Evolutionary conservation across 2,329 filamentous ascomycete genomes (phyloP), one percentile per base, ranked within the genome.

Genomic region (Colletotrichum kahawae): DNA sequence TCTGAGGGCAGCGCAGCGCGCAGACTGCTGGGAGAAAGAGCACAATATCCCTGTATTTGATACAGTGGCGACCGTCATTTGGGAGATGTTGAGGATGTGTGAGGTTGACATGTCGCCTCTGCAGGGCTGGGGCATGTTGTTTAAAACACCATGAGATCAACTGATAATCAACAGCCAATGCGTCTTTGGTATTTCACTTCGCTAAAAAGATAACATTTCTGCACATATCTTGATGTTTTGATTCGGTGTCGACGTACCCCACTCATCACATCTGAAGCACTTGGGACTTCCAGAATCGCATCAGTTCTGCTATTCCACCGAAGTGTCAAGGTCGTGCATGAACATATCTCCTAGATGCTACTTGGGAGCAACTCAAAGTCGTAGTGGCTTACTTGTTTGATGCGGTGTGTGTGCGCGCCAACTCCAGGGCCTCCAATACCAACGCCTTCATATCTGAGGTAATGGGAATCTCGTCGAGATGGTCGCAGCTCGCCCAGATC

Each of bases 21-120:
- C 81, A 2, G 77, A 74, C 12, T 43, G 79, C 18, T 87, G 85
- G 86, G 86, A 88, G 76, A 67, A 62, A 18, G 78, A 80, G 73
- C 74, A 84, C 70, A 79, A 79, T 1, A 63, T 87, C 5, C 78
- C 80, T 4, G 83, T 87, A 7, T 80, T 86, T 24, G 86, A 88
- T 79, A 85, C 84, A 1, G 84, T 87, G 12, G 81, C 83, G 0
- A 86, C 84, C 2, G 84, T 87, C 5, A 77, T 87, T 4, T 85
- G 83, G 82, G 84, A 84, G 70, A 84, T 86, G 82, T 77, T 86
- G 70, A 79, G 78, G 38, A 78, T 82, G 14, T 79, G 80, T 67
- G 79, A 79, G 7, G 75, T 84, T 33, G 80, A 84, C 67, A 79
- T 78, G 57, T 77, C 72, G 16, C 71, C 69, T 10, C 76, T 85